A percentile compares a stretch with the other conserved stretches of the same genome.
Conservation (phyloP, 371 early-diverging fungal species). For the Mortierella polycephala region DNA sequence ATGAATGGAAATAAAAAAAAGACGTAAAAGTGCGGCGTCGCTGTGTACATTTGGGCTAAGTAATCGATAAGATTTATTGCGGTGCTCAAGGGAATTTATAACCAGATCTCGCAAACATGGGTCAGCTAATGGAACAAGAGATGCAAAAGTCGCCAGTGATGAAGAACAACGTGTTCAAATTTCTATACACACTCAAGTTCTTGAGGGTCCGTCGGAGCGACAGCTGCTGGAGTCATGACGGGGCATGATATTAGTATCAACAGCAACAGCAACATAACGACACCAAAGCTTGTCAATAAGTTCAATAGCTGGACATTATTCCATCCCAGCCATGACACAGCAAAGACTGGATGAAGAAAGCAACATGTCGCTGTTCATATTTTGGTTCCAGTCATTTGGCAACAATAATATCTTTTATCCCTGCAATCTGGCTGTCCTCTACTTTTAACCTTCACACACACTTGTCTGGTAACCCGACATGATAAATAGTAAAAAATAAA, state of each 20-base stretch:
- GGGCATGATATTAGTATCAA: slow-evolving; percentile 3
- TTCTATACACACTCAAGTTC: slow-evolving; percentile 36
- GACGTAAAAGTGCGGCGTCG: no score
- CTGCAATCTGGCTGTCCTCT: no score
- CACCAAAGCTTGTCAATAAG: slow-evolving; percentile 24
- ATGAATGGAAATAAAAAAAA: no score
- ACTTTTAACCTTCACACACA: no score
- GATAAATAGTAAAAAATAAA: no score
- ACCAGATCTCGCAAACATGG: slow-evolving; percentile 54
- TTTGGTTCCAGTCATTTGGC: no score
- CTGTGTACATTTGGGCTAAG: no score
- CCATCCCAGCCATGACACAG: slow-evolving; percentile 11
- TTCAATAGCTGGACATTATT: slow-evolving; percentile 6
- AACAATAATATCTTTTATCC: no score
- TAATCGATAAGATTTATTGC: no score
- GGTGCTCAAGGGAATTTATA: slow-evolving; percentile 55
- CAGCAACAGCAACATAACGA: slow-evolving; percentile 2
- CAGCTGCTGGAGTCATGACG: slow-evolving; percentile 10
- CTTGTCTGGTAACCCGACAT: no score
- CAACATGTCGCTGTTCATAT: no score
- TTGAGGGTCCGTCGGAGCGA: slow-evolving; percentile 32
- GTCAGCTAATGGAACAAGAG: slow-evolving; percentile 31
- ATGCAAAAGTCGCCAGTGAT: slow-evolving; percentile 39
- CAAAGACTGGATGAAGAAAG: not conserved
- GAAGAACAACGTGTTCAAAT: slow-evolving; percentile 43